Base-by-base conservation (phyloP, 495 filamentous ascomycete genomes). In the Penicillium steckii region DNA sequence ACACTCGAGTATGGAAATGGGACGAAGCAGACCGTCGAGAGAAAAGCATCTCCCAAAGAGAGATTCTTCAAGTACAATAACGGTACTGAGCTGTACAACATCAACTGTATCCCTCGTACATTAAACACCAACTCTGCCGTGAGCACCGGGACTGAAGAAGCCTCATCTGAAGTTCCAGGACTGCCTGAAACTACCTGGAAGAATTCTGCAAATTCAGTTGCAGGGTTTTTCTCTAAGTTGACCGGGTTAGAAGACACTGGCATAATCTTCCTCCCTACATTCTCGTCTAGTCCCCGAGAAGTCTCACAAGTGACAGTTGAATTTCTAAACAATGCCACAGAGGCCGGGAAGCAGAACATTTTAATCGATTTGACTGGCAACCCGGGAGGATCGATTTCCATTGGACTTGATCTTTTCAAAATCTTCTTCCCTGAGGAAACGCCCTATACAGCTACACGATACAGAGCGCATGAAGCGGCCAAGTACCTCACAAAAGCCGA, bases 141-240 rank as follows among this genome's bases (percentile, higher is more conserved):
- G 2, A 41, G 38, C 19, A 22, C 60, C 1, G 55, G 79, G 77
- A 49, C 84, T 75, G 53, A 87, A 80, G 25, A 83, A 78, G 55
- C 87, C 8, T 41, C 38, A 83, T 61, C 60, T 0, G 58, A 53
- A 24, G 22, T 55, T 1, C 24, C 48, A 6, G 63, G 63, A 8
- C 45, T 64, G 51, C 85, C 86, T 15, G 83, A 84, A 56, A 80
- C 84, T 26, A 79, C 80, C 29, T 84, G 87, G 55, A 82, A 56
- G 24, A 61, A 55, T 30, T 57, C 58, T 8, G 47, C 57, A 18
- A 63, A 67, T 44, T 61, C 68, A 2, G 57, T 79, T 10, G 67
- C 67, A 0, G 72, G 74, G 0, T 79, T 75, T 45, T 67, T 61
- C 50, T 62, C 69, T 1, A 55, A 70, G 26, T 47, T 69, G n/a